These are phyloP conservation scores for Tetrahymena thermophila DNA, from an alignment of 73 alveolate species.

Conservation along the genomic window DNA sequence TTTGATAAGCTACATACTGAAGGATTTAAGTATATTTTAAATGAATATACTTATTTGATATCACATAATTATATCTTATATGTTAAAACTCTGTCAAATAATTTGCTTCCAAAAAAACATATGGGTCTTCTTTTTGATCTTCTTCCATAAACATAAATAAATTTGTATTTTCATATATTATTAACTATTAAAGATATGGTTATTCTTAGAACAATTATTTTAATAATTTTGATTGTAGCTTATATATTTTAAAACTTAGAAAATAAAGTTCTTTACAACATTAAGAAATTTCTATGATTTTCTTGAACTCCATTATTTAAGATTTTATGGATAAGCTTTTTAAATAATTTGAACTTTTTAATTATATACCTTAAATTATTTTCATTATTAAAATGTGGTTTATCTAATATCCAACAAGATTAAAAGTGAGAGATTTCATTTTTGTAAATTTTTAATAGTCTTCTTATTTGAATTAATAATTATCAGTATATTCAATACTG, in stretches of 20 bases:
- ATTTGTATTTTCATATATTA: not conserved
- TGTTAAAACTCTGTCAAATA: not conserved
- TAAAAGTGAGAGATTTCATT: not conserved
- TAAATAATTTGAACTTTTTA: not conserved
- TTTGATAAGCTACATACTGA: not conserved
- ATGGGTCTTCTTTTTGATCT: not conserved
- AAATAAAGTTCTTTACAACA: not conserved
- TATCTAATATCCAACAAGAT: not conserved
- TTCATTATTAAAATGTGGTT: no score
- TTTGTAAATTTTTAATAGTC: not conserved
- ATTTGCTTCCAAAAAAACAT: not conserved
- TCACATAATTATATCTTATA: no score
- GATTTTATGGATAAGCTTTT: no score
- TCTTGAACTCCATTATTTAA: not conserved
- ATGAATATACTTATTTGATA: not conserved
- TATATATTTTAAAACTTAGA: no score
- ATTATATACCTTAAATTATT: not conserved
- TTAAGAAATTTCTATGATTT: not conserved
- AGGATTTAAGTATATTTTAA: not conserved
- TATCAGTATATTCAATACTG: not conserved
- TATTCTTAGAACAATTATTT: no score
- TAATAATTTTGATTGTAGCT: no score
- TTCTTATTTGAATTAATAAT: not conserved
- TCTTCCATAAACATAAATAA: not conserved
- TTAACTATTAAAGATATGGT: no score